A percentile compares a stretch with the other conserved stretches of the same genome.
These are phyloP conservation scores for Colletotrichum sp. DNA, from an alignment of 2,329 filamentous ascomycete species.

Conservation along the genomic window DNA sequence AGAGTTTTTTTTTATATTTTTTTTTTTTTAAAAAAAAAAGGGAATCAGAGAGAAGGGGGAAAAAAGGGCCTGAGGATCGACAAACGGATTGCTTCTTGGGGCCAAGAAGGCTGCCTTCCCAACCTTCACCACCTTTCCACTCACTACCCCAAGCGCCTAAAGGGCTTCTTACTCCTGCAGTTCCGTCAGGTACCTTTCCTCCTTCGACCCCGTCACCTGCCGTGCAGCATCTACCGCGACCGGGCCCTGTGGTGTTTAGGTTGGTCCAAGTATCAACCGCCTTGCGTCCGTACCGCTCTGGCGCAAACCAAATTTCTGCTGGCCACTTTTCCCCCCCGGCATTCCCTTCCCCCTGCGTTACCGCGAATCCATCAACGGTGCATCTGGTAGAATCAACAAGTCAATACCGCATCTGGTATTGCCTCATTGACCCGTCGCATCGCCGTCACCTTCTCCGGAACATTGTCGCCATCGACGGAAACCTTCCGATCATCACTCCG, in stretches of 20 bases:
- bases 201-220: not conserved
- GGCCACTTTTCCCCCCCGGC: not conserved
- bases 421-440: not conserved
- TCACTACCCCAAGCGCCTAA: not conserved
- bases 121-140: not conserved
- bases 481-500: not conserved
- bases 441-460: not conserved
- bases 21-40: not conserved
- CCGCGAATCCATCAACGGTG: not conserved
- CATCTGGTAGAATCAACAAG: not conserved
- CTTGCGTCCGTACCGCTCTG: not conserved
- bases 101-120: not conserved
- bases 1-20: too few species aligned
- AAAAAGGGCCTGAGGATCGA: not conserved
- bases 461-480: not conserved
- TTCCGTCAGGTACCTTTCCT: not conserved
- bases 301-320: not conserved
- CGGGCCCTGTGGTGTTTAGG: not conserved
- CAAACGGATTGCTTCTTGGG: not conserved
- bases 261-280: not conserved
- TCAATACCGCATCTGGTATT: not conserved
- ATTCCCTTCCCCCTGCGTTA: not conserved
- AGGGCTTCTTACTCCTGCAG: not conserved
- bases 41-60: not conserved
- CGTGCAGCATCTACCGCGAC: not conserved